phyloP scores from a whole-genome alignment of 2,329 filamentous ascomycete species.

The Trichoderma polysporum region DNA sequence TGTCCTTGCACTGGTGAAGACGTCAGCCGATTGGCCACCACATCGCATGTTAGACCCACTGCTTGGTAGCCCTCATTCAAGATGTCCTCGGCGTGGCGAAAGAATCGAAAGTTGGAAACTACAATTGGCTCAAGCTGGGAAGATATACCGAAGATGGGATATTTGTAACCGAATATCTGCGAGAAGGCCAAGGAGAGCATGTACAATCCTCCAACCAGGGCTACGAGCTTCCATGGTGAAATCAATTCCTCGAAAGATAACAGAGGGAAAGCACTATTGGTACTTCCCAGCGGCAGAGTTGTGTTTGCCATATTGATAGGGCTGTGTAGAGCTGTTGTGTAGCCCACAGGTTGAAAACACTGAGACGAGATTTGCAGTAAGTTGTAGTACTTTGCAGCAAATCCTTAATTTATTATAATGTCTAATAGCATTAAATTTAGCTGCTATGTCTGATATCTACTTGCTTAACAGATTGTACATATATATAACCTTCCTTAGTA shows the following conservation, averaged over 20 bases:
- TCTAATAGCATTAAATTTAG: no score
- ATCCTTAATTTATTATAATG: no score
- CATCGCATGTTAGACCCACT: not conserved
- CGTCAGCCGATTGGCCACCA: not conserved
- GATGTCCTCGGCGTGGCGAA: not conserved
- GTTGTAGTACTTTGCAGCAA: not conserved
- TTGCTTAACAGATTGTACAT: no score
- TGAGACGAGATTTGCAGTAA: not conserved
- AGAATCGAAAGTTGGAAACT: not conserved
- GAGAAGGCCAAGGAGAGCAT: not conserved
- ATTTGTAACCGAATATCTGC: not conserved
- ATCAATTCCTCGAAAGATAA: not conserved
- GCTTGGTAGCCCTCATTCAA: not conserved
- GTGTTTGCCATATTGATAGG: not conserved
- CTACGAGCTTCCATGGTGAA: not conserved
- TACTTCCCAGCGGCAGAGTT: not conserved
- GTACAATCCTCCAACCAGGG: not conserved
- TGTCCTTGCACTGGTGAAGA: conserved; percentile 10
- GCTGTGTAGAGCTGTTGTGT: not conserved
- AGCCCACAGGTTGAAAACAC: not conserved
- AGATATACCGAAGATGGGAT: not conserved
- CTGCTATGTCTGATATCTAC: no score
- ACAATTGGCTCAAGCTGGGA: not conserved
- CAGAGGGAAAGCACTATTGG: not conserved
- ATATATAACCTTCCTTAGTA: no score